A percentile compares a stretch with the other conserved stretches of the same genome.
Evolutionary conservation across 1,284 basidiomycete species (phyloP).

Genomic region (Cutaneotrichosporon arboriforme): DNA sequence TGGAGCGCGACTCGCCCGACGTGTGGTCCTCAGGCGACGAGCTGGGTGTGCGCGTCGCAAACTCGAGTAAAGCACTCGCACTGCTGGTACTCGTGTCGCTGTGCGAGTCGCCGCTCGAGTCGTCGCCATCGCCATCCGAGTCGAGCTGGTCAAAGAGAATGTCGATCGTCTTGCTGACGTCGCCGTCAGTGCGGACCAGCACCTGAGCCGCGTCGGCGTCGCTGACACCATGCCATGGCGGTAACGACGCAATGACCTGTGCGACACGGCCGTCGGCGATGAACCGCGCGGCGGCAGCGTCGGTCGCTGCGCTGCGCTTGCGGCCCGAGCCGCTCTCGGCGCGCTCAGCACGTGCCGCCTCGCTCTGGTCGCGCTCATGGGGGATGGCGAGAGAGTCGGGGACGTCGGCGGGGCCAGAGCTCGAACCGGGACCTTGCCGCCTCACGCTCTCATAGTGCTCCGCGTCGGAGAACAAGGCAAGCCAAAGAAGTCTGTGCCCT

Average conservation of each 20-base stretch:
- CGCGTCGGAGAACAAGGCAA: conserved; percentile 41
- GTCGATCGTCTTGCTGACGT: conserved; percentile 36
- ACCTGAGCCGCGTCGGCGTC: conserved; percentile 20
- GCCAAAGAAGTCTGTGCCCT: conserved; percentile 39
- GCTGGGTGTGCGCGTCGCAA: conserved; percentile 8
- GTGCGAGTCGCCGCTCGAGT: conserved; percentile 1
- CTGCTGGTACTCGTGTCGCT: neutral
- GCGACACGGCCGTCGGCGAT: conserved; percentile 14
- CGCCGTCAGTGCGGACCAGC: conserved; percentile 31
- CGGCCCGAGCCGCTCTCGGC: conserved; percentile 23
- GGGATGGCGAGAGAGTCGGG: conserved; percentile 35
- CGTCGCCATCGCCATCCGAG: conserved; percentile 14
- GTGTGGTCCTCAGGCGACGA: neutral
- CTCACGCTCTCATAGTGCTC: conserved; percentile 43
- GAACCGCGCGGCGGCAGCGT: neutral
- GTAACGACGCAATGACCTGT: conserved; percentile 29
- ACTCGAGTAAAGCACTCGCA: conserved; percentile 2
- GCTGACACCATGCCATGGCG: conserved; percentile 27
- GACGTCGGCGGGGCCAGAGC: conserved; percentile 36
- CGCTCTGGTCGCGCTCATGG: conserved; percentile 32
- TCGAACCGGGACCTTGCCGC: conserved; percentile 22
- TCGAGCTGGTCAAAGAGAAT: conserved; percentile 36
- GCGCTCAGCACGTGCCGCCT: conserved; percentile 32
- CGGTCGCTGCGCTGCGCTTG: neutral
- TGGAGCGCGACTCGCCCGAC: conserved; percentile 1